These are phyloP conservation scores for Monilinia fructigena DNA, from an alignment of 2,329 filamentous ascomycete species.

Conservation along the genomic window DNA sequence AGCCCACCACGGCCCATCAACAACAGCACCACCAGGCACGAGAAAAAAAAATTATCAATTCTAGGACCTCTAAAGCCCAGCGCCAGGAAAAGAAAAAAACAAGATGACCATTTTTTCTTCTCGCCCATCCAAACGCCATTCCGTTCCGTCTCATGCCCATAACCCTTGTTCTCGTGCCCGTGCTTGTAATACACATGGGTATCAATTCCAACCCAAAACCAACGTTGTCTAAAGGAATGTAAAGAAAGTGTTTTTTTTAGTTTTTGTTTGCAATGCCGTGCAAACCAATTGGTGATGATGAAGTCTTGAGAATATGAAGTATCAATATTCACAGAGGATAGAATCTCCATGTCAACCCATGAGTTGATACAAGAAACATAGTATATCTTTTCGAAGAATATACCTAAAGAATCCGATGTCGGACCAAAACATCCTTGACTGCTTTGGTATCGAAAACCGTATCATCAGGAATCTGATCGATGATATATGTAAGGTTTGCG, in stretches of 20 bases:
- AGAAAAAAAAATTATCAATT: too few relatives aligned
- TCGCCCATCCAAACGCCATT: not conserved
- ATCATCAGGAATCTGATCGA: slow-evolving; percentile 78
- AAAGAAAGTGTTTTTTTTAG: not conserved
- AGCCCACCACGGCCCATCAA: too few relatives aligned
- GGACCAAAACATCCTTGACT: slow-evolving; percentile 53
- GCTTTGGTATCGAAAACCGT: slow-evolving; percentile 56
- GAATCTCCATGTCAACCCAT: too few relatives aligned
- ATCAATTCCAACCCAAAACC: not conserved
- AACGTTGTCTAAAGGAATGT: not conserved
- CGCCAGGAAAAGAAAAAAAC: not conserved
- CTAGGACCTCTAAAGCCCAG: not conserved
- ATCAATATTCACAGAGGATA: not conserved
- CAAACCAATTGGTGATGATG: not conserved
- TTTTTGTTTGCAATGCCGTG: not conserved
- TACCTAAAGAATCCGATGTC: slow-evolving; percentile 47
- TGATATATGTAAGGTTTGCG: slow-evolving; percentile 81
- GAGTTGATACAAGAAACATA: too few relatives aligned
- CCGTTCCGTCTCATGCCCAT: not conserved
- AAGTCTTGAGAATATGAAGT: not conserved
- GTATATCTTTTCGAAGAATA: not conserved
- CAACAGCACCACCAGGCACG: too few relatives aligned
- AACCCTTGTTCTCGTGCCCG: not conserved
- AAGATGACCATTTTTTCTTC: not conserved
- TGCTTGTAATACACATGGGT: slow-evolving; percentile 12